Base-by-base conservation (phyloP, 345 rosid genomes). In the Viola odorata region DNA sequence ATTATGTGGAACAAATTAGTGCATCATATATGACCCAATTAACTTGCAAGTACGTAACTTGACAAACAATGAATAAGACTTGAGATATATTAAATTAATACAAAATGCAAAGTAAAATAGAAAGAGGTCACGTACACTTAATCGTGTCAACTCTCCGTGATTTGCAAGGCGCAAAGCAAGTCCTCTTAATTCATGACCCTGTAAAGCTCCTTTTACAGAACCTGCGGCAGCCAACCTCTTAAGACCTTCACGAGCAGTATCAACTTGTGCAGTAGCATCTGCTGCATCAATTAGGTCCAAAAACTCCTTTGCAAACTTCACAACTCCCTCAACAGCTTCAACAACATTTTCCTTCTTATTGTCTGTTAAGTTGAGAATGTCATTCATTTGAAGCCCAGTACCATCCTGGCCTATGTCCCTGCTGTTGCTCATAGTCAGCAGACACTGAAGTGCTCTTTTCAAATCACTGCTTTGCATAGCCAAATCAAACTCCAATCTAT, bases 371-470 rank as follows among this genome's bases (percentile, higher is more conserved):
- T 73, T 85, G 60, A 95, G 92, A 74, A 91, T 88, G 78, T 95
- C 97, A 76, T 70, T 88, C 85, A 94, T 69, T 37, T 85, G 88
- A 51, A 86, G 85, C 58, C 95, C 84, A 5, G 75, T 62, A 62
- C 82, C 77, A 62, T 95, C 95, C 63, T 79, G 97, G 58, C 97
- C 97, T 60, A 95, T 78, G 80, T 95, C 99, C 74, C 81, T 81
- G 77, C 94, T 88, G 76, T 91, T 95, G 78, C 96, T 88, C 97
- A 91, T 86, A 15, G 91, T 91, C 62, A 91, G 80, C 63, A 95
- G 96, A 83, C 96, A 91, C 69, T 88, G 97, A 56, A 95, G 96
- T 63, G 99, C 97, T 78, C 99, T 95, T 88, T 88, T 95, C 71
- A 88, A 78, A 81, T 95, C 96, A 76, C 78, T 91, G 74, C 99